Evolutionary conservation across 352 stramenopile species (phyloP), one percentile per base, ranked within the genome.

Genomic region (Pythium chondricola): DNA sequence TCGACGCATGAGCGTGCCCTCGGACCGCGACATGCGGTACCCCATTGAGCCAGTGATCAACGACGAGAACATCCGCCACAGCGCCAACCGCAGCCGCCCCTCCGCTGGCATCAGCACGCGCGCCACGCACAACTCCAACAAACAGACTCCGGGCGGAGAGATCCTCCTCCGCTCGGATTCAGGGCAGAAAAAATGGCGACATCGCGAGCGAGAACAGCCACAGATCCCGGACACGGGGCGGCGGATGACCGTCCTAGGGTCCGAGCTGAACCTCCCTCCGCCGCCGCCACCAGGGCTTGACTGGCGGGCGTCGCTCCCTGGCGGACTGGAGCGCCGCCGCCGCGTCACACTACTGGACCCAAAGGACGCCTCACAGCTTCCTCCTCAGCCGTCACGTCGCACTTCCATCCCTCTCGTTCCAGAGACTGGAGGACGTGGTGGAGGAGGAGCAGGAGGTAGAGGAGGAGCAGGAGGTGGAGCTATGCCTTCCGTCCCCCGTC

Each of bases 131-230:
- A 45, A 43, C 2, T 52, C 27, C 31, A 54, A 43, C 13, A 51
- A 47, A 13, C 29, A 38, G 11, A 31, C 7, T 33, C 13, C 29
- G 13, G 13, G 29, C n/a, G 44, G 56, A 16, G 56, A 65, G 33
- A 65, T 65, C 44, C 16, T 65, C 13, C 30, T 65, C n/a, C 40
- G 47, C 14, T 59, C 49, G 21, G 56, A 65, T 29, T 13, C 50
- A 29, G 20, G 16, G 14, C 33, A 47, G 9, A 46, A 44, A 37
- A 59, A 51, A 16, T 65, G 56, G 56, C n/a, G 35, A 8, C 48
- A 45, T 20, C 43, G 43, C 4, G 48, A 57, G 17, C 25, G 36
- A 16, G 39, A 56, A 17, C 56, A 64, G 44, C 27, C 36, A 20
- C n/a, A 40, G 9, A 29, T 53, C 16, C 26, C 17, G 24, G 21